Evolutionary conservation across 2,329 filamentous ascomycete species (phyloP).

Genomic region (Colletotrichum musicola): DNA sequence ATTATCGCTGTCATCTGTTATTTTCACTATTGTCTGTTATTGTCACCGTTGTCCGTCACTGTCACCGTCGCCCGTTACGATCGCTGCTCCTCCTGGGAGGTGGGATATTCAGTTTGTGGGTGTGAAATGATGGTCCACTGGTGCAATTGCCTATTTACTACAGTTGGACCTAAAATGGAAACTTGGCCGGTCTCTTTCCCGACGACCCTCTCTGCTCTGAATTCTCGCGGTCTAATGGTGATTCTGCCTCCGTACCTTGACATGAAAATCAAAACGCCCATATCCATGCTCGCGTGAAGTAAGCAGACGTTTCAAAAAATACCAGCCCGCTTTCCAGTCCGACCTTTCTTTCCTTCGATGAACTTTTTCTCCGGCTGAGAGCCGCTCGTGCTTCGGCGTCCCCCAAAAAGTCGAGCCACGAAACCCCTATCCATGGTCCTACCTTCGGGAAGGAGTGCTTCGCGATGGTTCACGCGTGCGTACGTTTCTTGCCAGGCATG

Average conservation of each 20-base stretch:
- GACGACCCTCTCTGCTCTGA: background rate
- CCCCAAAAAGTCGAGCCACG: slow-evolving; percentile 33
- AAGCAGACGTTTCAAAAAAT: background rate
- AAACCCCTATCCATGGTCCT: slow-evolving; percentile 41
- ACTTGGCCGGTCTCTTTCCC: background rate
- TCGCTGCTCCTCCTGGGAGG: too few species aligned
- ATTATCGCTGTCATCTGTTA: too few species aligned
- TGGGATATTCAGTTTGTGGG: too few species aligned
- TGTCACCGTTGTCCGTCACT: too few species aligned
- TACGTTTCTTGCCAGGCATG: slow-evolving; percentile 63
- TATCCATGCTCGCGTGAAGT: background rate
- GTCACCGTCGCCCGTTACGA: too few species aligned
- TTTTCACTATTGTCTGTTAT: background rate
- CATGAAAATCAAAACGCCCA: slow-evolving; percentile 14
- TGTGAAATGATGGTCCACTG: too few species aligned
- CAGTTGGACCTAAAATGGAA: too few species aligned
- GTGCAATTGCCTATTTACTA: too few species aligned
- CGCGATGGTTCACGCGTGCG: slow-evolving; percentile 55
- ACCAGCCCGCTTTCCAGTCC: slow-evolving; percentile 37
- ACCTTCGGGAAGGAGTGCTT: slow-evolving; percentile 55
- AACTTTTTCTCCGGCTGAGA: slow-evolving; percentile 30
- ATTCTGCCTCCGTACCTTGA: background rate
- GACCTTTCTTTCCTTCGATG: slow-evolving; percentile 24
- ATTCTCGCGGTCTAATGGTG: background rate
- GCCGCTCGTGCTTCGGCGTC: slow-evolving; percentile 12